Evolutionary conservation across 352 stramenopile genomes (phyloP).

Genomic region (Phytopythium montanum): DNA sequence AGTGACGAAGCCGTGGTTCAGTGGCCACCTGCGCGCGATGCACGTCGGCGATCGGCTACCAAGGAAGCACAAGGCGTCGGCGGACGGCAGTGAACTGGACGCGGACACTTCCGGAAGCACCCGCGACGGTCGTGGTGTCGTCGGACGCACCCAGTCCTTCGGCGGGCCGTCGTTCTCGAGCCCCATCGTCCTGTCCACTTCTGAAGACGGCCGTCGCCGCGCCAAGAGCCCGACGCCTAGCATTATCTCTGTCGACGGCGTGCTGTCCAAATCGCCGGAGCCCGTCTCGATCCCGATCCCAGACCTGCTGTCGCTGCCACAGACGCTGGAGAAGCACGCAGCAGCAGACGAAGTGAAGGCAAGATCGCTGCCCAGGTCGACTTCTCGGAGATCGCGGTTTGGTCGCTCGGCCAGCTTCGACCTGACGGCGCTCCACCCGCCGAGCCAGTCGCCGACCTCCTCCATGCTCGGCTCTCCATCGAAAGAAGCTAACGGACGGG

Average conservation of each 20-base stretch:
- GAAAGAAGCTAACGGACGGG: background rate
- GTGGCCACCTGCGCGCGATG: constrained; percentile 63
- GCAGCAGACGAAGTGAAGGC: background rate
- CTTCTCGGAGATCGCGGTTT: constrained; percentile 49
- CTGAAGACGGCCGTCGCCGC: background rate
- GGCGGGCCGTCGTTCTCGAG: background rate
- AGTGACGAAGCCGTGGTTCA: constrained; percentile 51
- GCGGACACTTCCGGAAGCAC: constrained; percentile 20
- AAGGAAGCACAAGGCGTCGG: constrained; percentile 39
- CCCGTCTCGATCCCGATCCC: background rate
- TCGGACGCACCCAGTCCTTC: background rate
- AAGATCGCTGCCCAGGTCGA: constrained; percentile 9
- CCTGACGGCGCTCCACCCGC: constrained; percentile 44
- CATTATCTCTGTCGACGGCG: background rate
- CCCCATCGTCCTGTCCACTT: background rate
- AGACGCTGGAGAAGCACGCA: background rate
- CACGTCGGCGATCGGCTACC: constrained; percentile 59
- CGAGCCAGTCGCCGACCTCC: constrained; percentile 4
- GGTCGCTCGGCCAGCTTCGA: constrained; percentile 73
- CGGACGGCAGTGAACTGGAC: constrained; percentile 19
- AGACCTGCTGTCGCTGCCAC: background rate
- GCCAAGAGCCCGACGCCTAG: background rate
- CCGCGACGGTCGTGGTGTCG: constrained; percentile 10
- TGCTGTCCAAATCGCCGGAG: background rate
- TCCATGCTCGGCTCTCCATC: background rate